Conservation (phyloP, 257 asterid species). For the Eustoma russellianum region DNA sequence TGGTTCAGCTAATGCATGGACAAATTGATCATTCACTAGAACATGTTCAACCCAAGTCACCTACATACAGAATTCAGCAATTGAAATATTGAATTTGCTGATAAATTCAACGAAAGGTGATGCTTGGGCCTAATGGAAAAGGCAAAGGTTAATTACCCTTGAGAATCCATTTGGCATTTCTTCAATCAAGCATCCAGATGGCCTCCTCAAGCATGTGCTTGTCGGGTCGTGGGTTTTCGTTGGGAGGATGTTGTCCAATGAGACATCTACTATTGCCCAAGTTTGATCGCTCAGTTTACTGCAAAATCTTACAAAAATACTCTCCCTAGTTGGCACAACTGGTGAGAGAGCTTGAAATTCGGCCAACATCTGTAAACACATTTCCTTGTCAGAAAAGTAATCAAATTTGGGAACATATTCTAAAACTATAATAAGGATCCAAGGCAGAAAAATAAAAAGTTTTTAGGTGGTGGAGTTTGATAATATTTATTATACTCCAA, state of each 20-base stretch:
- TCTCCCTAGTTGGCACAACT: constrained; percentile 35
- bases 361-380: constrained; percentile 24
- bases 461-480: neutral
- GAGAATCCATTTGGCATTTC: constrained; percentile 32
- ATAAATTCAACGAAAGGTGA: too few relatives aligned
- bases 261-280: constrained; percentile 54
- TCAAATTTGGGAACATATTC: neutral
- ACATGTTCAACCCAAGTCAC: constrained; percentile 63
- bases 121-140: too few relatives aligned
- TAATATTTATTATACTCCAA: too few relatives aligned
- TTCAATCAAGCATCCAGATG: constrained; percentile 51
- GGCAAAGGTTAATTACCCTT: constrained; percentile 19
- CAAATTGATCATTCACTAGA: constrained; percentile 21
- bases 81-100: too few relatives aligned
- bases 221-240: neutral
- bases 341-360: constrained; percentile 51
- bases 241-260: constrained; percentile 21
- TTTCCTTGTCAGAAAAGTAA: neutral
- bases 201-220: constrained; percentile 32
- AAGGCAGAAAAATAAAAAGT: neutral
- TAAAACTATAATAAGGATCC: neutral
- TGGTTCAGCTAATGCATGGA: constrained; percentile 27
- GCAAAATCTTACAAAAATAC: constrained; percentile 31
- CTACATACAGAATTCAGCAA: constrained; percentile 6
- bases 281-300: constrained; percentile 20